Percentiles rank a stretch among this genome's conserved stretches.
phyloP scores from a whole-genome alignment of 805 yeast species.

The Blastobotrys chiropterorum region DNA sequence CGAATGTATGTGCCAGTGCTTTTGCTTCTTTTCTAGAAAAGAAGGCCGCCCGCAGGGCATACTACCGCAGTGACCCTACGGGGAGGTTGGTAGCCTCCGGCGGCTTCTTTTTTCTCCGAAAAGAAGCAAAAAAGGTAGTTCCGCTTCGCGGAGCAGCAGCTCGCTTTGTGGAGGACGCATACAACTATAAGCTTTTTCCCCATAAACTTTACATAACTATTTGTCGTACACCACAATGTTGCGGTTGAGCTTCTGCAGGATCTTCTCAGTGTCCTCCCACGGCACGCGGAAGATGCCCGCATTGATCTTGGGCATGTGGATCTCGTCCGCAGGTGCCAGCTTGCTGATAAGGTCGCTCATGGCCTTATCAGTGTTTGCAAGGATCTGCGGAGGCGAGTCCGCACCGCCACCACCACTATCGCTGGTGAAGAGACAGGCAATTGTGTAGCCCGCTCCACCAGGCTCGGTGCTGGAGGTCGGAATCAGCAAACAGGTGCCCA shows the following conservation, averaged over 20 bases:
- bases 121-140: no score
- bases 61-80: no score
- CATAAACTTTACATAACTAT: no score
- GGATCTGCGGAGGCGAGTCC: constrained; percentile 42
- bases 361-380: constrained; percentile 45
- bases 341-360: constrained; percentile 42
- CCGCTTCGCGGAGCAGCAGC: no score
- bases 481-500: constrained; percentile 53
- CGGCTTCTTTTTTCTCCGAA: no score
- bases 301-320: constrained; percentile 72
- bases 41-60: no score
- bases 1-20: no score
- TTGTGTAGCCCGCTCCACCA: constrained; percentile 23
- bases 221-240: constrained; percentile 45
- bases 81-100: no score
- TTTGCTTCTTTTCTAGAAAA: no score
- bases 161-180: no score
- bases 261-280: constrained; percentile 61
- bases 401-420: constrained; percentile 40
- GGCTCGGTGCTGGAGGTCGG: constrained; percentile 32
- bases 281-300: constrained; percentile 78
- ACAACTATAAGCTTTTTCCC: no score
- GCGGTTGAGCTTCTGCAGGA: constrained; percentile 34
- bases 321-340: constrained; percentile 25
- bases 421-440: constrained; percentile 75